phyloP scores from a whole-genome alignment of 2,329 filamentous ascomycete species.

The Fusarium lateritium region DNA sequence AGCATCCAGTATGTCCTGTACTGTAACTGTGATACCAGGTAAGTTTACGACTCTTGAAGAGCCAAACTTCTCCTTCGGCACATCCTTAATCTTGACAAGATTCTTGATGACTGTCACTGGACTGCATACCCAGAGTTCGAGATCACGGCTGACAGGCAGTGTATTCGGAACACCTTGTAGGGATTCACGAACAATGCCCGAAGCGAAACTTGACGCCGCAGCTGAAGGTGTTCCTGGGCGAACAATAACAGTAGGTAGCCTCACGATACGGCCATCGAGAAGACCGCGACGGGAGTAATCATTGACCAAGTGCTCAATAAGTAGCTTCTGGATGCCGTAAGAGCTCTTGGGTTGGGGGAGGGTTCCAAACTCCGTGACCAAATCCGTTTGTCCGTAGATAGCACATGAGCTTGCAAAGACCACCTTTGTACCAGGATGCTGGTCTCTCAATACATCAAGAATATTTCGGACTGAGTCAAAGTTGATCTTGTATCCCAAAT shows the following conservation, averaged over 20 bases:
- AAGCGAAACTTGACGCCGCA: slow-evolving; percentile 72
- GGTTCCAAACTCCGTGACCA: slow-evolving; percentile 40
- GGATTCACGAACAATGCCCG: slow-evolving; percentile 73
- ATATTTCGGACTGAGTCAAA: slow-evolving; percentile 69
- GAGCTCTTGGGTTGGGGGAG: slow-evolving; percentile 65
- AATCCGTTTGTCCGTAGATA: slow-evolving; percentile 63
- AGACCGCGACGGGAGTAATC: slow-evolving; percentile 63
- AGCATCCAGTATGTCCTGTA: slow-evolving; percentile 67
- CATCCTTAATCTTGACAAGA: slow-evolving; percentile 60
- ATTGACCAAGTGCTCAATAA: slow-evolving; percentile 64
- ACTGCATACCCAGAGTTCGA: slow-evolving; percentile 67
- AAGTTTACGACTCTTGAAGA: slow-evolving; percentile 63
- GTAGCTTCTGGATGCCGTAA: slow-evolving; percentile 75
- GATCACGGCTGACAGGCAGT: slow-evolving; percentile 62
- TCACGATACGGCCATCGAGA: slow-evolving; percentile 69
- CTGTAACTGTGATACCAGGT: slow-evolving; percentile 66
- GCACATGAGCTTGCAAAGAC: slow-evolving; percentile 74
- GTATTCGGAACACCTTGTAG: slow-evolving; percentile 61
- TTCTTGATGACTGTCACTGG: slow-evolving; percentile 65
- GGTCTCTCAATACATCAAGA: slow-evolving; percentile 64
- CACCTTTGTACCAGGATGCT: slow-evolving; percentile 64
- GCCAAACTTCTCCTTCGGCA: slow-evolving; percentile 58
- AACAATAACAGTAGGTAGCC: slow-evolving; percentile 73
- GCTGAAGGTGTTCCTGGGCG: slow-evolving; percentile 72
- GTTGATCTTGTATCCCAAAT: slow-evolving; percentile 69